Base-by-base conservation (phyloP, 108 stramenopile species). In the Cyclotella sp. region DNA sequence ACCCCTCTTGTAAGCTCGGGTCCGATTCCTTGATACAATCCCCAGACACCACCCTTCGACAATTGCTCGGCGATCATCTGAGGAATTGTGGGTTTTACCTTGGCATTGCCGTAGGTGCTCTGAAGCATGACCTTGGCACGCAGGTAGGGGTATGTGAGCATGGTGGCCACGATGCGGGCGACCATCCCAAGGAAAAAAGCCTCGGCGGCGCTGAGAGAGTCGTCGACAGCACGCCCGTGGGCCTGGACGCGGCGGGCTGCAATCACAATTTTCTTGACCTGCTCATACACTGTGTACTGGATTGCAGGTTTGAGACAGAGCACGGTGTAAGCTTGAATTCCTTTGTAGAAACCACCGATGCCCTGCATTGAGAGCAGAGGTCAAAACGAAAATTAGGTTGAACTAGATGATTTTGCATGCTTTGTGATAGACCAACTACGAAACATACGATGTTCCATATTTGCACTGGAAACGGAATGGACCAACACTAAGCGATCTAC, bases 241-340 rank as follows among this genome's bases (percentile, higher is more conserved):
- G 44, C 18, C 30, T 63, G 30, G 43, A 57, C 61, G 44, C 78
- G 81, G 40, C 72, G 68, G 21, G 76, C 73, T 19, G 87, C 65
- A 43, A 88, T 43, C 26, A 77, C 67, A 15, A 68, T 61, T 27
- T 53, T 63, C 72, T 94, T 93, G 53, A 97, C 86, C 67, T 95
- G 91, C 64, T 97, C 95, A 79, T 93, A 97, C 15, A 96, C 86
- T 2, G 97, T 93, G 71, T 97, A 96, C 63, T 97, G 95, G 61
- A 97, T 87, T 44, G 97, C 97, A 19, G 97, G 97, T 84, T 97
- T 97, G 59, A 97, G 80, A 77, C 95, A 97, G 58, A 97, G 78
- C 16, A 97, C 88, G 16, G 70, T 82, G 73, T 95, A 96, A 14
- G 96, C 96, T 73, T 92, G 84, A 18, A 95, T 91, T 15, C 95